These are phyloP conservation scores for Aspergillus wentii DNA, from an alignment of 495 filamentous ascomycete genomes.

Conservation along the genomic window DNA sequence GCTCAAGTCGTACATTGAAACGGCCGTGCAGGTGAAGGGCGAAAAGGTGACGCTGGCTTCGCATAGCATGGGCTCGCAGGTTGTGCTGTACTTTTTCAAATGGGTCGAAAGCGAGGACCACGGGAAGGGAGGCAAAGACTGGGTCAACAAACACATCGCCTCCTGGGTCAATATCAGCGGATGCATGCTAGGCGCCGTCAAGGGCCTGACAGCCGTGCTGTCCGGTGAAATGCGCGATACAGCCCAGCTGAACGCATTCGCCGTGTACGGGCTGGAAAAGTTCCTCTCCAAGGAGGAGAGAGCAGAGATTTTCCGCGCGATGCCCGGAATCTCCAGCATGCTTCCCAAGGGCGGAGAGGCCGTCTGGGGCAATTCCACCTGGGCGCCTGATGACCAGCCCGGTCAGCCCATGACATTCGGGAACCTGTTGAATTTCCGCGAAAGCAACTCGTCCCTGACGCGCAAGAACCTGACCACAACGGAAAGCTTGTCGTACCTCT, in stretches of 20 bases:
- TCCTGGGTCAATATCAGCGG: conserved; percentile 97
- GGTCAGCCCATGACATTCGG: conserved; percentile 70
- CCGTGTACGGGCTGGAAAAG: conserved; percentile 94
- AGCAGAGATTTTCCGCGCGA: conserved; percentile 90
- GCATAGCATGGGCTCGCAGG: conserved; percentile 96
- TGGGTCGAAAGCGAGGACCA: conserved; percentile 83
- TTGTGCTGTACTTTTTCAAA: conserved; percentile 94
- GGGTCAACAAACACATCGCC: conserved; percentile 88
- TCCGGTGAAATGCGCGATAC: conserved; percentile 99
- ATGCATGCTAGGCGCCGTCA: conserved; percentile 93
- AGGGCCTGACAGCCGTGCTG: conserved; percentile 84
- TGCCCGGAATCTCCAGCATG: conserved; percentile 96
- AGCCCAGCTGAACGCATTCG: conserved; percentile 94
- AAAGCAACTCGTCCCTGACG: conserved; percentile 58
- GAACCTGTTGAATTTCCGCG: conserved; percentile 81
- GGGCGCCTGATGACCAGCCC: conserved; percentile 84
- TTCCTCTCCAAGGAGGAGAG: conserved; percentile 87
- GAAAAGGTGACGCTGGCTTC: conserved; percentile 85
- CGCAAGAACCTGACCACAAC: conserved; percentile 72
- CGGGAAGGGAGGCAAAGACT: conserved; percentile 75
- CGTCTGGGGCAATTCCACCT: conserved; percentile 86
- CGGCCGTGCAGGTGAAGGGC: conserved; percentile 58
- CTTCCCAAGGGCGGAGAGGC: conserved; percentile 91
- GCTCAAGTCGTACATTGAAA: conserved; percentile 85
- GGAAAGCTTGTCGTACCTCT: conserved; percentile 71